Evolutionary conservation across 2,329 filamentous ascomycete species (phyloP).

Genomic region (Truncatella angustata): DNA sequence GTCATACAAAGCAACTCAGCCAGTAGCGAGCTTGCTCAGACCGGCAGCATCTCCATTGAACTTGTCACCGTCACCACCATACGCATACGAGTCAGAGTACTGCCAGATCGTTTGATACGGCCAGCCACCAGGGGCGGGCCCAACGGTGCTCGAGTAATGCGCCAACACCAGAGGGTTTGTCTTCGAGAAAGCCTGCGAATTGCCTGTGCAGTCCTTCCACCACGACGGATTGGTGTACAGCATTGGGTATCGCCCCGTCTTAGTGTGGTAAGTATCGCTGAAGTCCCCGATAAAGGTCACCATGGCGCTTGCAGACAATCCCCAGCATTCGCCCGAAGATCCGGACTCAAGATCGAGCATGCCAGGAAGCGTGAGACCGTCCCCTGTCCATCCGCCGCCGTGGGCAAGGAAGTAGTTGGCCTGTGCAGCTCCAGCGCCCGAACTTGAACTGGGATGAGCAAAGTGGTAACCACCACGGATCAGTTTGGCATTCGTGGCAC

Average conservation of each 20-base stretch:
- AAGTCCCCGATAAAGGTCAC: constrained; percentile 54
- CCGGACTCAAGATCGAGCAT: constrained; percentile 55
- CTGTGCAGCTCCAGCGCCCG: constrained; percentile 43
- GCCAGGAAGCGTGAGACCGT: constrained; percentile 54
- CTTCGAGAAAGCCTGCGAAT: constrained; percentile 41
- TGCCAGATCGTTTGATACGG: constrained; percentile 54
- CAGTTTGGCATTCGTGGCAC: constrained; percentile 48
- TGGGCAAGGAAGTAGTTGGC: constrained; percentile 50
- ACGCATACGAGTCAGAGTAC: constrained; percentile 44
- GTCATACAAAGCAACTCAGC: too few species aligned
- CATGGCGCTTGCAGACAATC: constrained; percentile 43
- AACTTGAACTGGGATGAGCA: constrained; percentile 37
- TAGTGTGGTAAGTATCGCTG: constrained; percentile 45
- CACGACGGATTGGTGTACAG: constrained; percentile 52
- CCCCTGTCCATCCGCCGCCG: constrained; percentile 52
- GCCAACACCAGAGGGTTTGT: constrained; percentile 49
- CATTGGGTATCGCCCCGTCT: constrained; percentile 47
- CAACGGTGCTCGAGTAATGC: constrained; percentile 37
- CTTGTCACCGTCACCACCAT: constrained; percentile 51
- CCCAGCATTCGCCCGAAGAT: constrained; percentile 41
- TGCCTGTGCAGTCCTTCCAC: constrained; percentile 54
- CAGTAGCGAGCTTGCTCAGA: constrained; percentile 20
- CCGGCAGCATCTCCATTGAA: constrained; percentile 43
- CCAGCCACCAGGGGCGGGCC: constrained; percentile 51
- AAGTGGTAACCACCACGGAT: constrained; percentile 58